Percentiles rank a stretch among this genome's conserved stretches.
These are phyloP conservation scores for Penicillium corylophilum DNA, from an alignment of 2,329 filamentous ascomycete species.

Conservation along the genomic window DNA sequence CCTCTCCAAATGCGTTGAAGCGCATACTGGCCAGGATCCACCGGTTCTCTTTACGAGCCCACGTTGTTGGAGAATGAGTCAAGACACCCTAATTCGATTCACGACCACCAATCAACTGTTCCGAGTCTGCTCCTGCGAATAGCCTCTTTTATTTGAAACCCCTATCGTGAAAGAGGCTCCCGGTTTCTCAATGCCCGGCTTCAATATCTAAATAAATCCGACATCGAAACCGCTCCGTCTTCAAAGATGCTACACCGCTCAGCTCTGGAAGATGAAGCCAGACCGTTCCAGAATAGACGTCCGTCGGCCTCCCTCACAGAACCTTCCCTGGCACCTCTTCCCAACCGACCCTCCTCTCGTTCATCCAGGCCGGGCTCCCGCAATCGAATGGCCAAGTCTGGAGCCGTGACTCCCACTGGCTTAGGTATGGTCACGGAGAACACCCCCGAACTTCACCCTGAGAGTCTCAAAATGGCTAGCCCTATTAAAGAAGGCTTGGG, in stretches of 20 bases:
- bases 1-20: conserved; percentile 10
- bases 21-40: background rate
- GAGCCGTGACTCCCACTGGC: conserved; percentile 16
- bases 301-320: conserved; percentile 19
- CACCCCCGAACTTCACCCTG: conserved; percentile 10
- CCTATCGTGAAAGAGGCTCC: background rate
- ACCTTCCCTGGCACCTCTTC: conserved; percentile 9
- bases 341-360: conserved; percentile 21
- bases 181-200: conserved; percentile 4
- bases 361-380: conserved; percentile 21
- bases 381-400: conserved; percentile 17
- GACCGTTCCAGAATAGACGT: conserved; percentile 20
- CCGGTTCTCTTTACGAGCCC: background rate
- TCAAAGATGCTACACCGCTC: conserved; percentile 27
- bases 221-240: background rate
- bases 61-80: conserved; percentile 14
- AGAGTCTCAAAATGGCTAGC: conserved; percentile 15
- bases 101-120: conserved; percentile 6
- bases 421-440: conserved; percentile 21
- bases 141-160: background rate
- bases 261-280: conserved; percentile 23
- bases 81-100: conserved; percentile 4
- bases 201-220: conserved; percentile 1
- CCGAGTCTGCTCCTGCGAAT: conserved; percentile 3
- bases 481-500: conserved; percentile 47